Evolutionary conservation across 805 yeast genomes (phyloP).

Genomic region (Ogataea ramenticola): DNA sequence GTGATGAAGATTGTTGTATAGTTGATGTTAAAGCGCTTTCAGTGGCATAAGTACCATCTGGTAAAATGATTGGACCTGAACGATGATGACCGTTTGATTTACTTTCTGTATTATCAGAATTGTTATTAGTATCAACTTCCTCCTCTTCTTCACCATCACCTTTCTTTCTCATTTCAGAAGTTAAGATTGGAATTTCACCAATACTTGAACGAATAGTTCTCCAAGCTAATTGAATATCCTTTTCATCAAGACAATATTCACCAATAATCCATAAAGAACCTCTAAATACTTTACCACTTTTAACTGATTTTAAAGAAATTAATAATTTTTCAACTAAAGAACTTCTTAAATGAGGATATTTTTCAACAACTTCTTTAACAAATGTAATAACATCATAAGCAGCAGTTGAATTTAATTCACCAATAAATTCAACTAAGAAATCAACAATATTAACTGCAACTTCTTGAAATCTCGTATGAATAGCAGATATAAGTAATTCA

Average conservation of each 20-base stretch:
- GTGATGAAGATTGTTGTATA: slow-evolving; percentile 25
- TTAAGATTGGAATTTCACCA: slow-evolving; percentile 87
- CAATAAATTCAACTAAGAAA: slow-evolving; percentile 74
- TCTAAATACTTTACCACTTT: slow-evolving; percentile 85
- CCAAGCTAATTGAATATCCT: slow-evolving; percentile 80
- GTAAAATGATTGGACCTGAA: slow-evolving; percentile 86
- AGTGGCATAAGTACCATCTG: slow-evolving; percentile 99
- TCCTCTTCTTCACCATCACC: slow-evolving; percentile 26
- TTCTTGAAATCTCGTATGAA: slow-evolving; percentile 79
- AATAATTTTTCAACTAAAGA: slow-evolving; percentile 59
- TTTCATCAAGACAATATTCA: slow-evolving; percentile 72
- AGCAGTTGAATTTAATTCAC: slow-evolving; percentile 76
- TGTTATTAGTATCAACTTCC: slow-evolving; percentile 13
- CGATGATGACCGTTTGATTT: slow-evolving; percentile 34
- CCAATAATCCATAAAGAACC: slow-evolving; percentile 96
- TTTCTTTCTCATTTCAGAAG: slow-evolving; percentile 51
- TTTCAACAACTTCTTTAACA: slow-evolving; percentile 90
- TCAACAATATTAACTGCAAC: slow-evolving; percentile 90
- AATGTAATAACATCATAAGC: slow-evolving; percentile 89
- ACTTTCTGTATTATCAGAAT: slow-evolving; percentile 3
- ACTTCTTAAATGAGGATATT: slow-evolving; percentile 72
- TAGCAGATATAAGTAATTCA: slow-evolving; percentile 79
- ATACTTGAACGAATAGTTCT: slow-evolving; percentile 70
- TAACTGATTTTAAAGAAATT: slow-evolving; percentile 53
- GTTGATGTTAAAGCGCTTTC: slow-evolving; percentile 64